A percentile compares a stretch with the other conserved stretches of the same genome.
These are phyloP conservation scores for Wallacemonas sp. DNA, from an alignment of 208 protist genomes.

Conservation along the genomic window DNA sequence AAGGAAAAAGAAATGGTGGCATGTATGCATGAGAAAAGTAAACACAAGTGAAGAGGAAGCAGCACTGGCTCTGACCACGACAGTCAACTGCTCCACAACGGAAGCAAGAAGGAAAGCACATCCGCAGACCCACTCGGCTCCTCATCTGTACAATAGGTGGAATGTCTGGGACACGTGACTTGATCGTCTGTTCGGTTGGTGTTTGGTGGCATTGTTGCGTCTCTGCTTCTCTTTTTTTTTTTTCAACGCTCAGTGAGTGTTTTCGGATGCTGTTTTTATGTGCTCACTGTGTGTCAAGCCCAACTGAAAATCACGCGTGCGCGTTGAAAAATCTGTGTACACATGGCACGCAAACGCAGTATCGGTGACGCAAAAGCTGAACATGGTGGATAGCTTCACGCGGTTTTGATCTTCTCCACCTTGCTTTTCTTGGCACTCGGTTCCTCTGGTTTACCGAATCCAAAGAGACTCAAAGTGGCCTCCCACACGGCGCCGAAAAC, in stretches of 20 bases:
- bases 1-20: neutral
- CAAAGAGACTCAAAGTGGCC: slow-evolving; percentile 44
- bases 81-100: too few species aligned
- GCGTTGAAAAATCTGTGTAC: slow-evolving; percentile 5
- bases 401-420: neutral
- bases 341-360: neutral
- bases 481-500: slow-evolving; percentile 26
- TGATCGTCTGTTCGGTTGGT: too few species aligned
- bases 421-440: neutral
- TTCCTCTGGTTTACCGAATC: slow-evolving; percentile 21
- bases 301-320: neutral
- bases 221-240: neutral
- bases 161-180: too few species aligned
- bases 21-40: neutral
- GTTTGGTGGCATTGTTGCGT: too few species aligned
- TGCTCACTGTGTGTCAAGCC: neutral
- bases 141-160: too few species aligned
- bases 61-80: too few species aligned
- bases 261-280: neutral
- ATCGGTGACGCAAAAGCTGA: neutral
- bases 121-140: too few species aligned
- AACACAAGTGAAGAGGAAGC: too few species aligned
- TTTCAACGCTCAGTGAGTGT: neutral
- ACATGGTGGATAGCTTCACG: neutral
- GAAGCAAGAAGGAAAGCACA: too few species aligned